A percentile compares a stretch with the other conserved stretches of the same genome.
Evolutionary conservation across 2,329 filamentous ascomycete genomes (phyloP).

Genomic region (Trichoderma hamatum): DNA sequence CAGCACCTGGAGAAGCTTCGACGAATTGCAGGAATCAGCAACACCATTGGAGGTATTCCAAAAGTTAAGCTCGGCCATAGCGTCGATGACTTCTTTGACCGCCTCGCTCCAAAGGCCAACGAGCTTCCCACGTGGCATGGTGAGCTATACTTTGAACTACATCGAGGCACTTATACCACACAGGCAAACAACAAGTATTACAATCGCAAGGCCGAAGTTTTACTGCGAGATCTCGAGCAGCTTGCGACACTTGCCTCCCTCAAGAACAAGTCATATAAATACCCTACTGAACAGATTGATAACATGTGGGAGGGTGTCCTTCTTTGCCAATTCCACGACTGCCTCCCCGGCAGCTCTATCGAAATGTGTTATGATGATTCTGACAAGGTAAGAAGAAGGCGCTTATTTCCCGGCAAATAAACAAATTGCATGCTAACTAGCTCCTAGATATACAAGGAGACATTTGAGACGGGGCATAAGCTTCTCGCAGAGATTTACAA

Average conservation of each 20-base stretch:
- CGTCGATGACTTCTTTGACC: constrained; percentile 92
- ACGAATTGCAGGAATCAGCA: constrained; percentile 86
- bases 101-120: constrained; percentile 75
- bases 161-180: constrained; percentile 95
- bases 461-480: constrained; percentile 76
- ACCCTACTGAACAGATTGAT: constrained; percentile 92
- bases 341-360: constrained; percentile 89
- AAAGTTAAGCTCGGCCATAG: constrained; percentile 86
- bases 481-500: constrained; percentile 71
- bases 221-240: constrained; percentile 86
- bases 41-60: constrained; percentile 77
- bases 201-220: constrained; percentile 82
- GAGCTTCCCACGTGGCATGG: constrained; percentile 95
- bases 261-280: constrained; percentile 73
- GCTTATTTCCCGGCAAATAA: neutral
- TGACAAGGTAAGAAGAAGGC: constrained; percentile 60
- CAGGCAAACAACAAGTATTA: constrained; percentile 97
- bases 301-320: constrained; percentile 92
- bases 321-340: constrained; percentile 97
- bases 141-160: constrained; percentile 96
- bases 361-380: constrained; percentile 99
- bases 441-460: constrained; percentile 71
- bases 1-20: constrained; percentile 93
- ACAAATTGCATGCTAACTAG: neutral
- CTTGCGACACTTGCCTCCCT: constrained; percentile 85